Evolutionary conservation across 1,284 basidiomycete species (phyloP).

Genomic region (Irpex rosettiformis): DNA sequence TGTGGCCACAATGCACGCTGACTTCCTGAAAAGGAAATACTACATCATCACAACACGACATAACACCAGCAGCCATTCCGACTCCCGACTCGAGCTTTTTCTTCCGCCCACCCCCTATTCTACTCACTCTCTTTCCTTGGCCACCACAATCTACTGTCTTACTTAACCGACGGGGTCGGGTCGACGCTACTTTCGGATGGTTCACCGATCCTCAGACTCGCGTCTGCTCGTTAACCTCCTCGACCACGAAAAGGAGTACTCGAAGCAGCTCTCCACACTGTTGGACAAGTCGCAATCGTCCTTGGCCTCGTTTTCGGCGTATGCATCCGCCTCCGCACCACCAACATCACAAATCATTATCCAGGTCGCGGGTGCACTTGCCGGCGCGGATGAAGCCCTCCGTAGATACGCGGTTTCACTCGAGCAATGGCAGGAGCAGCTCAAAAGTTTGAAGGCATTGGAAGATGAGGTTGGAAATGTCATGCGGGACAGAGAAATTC

Average conservation of each 20-base stretch:
- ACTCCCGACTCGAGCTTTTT: no score
- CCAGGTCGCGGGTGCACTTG: slow-evolving; percentile 54
- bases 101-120: neutral
- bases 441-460: slow-evolving; percentile 46
- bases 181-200: slow-evolving; percentile 39
- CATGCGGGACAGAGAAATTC: slow-evolving; percentile 70
- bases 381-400: slow-evolving; percentile 65
- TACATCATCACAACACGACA: neutral
- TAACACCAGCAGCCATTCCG: no score
- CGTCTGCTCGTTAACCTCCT: slow-evolving; percentile 66
- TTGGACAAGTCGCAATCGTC: slow-evolving; percentile 59
- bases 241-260: slow-evolving; percentile 66
- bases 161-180: neutral
- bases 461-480: slow-evolving; percentile 71
- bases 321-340: slow-evolving; percentile 62
- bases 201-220: slow-evolving; percentile 69
- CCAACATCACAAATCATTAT: slow-evolving; percentile 54
- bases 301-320: slow-evolving; percentile 66
- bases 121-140: neutral
- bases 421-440: slow-evolving; percentile 61
- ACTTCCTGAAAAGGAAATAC: neutral
- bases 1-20: neutral
- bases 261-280: slow-evolving; percentile 52
- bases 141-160: neutral
- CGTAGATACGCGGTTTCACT: slow-evolving; percentile 54